A percentile compares a stretch with the other conserved stretches of the same genome.
Evolutionary conservation across 805 yeast genomes (phyloP).

Genomic region (Priceomyces castillae): DNA sequence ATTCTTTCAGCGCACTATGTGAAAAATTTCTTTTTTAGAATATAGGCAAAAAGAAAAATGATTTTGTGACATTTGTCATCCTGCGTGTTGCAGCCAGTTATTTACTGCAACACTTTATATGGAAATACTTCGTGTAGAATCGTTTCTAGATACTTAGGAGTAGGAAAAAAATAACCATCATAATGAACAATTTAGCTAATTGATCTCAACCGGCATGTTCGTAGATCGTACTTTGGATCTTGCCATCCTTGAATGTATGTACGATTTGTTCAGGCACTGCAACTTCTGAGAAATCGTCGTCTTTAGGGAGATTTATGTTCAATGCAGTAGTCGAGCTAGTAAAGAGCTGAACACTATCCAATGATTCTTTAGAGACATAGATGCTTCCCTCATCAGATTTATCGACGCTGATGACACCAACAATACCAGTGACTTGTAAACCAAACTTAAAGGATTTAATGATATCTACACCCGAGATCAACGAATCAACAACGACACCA

Average conservation of each 20-base stretch:
- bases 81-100: not conserved
- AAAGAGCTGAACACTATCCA: slow-evolving; percentile 63
- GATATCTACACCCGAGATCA: slow-evolving; percentile 84
- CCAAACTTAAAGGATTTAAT: slow-evolving; percentile 81
- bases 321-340: slow-evolving; percentile 83
- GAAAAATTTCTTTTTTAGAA: slow-evolving; percentile 5
- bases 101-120: not conserved
- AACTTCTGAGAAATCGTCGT: slow-evolving; percentile 71
- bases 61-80: slow-evolving; percentile 7
- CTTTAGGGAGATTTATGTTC: slow-evolving; percentile 78
- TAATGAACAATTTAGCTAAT: too few species aligned
- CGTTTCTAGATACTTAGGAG: too few species aligned
- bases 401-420: slow-evolving; percentile 84
- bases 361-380: slow-evolving; percentile 70
- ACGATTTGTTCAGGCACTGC: slow-evolving; percentile 91
- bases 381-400: slow-evolving; percentile 84
- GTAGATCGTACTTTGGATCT: slow-evolving; percentile 66
- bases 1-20: slow-evolving; percentile 8
- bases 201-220: slow-evolving; percentile 75
- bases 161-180: too few species aligned
- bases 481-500: slow-evolving; percentile 78
- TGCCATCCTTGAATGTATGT: slow-evolving; percentile 63
- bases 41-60: not conserved
- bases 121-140: too few species aligned
- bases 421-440: slow-evolving; percentile 75